These are phyloP conservation scores for Trichocladium uniseriatum DNA, from an alignment of 495 filamentous ascomycete genomes.

Conservation along the genomic window DNA sequence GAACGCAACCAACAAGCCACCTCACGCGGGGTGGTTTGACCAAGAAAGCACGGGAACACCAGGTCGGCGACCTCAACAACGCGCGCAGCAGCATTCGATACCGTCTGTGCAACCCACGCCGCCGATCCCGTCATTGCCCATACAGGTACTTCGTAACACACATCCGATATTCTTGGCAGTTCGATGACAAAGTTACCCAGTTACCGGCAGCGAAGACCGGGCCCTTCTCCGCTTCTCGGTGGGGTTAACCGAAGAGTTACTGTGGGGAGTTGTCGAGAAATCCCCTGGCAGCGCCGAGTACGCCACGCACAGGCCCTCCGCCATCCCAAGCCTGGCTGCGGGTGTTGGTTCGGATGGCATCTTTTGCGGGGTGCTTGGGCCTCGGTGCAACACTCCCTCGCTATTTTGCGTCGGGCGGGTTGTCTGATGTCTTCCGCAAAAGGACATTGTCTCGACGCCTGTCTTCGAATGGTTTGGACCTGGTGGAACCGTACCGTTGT, in stretches of 20 bases:
- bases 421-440: too few species aligned
- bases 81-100: not conserved
- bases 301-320: not conserved
- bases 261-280: not conserved
- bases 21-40: conserved; percentile 1
- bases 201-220: not conserved
- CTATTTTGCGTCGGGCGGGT: too few species aligned
- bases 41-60: conserved; percentile 6
- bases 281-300: too few species aligned
- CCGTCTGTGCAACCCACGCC: conserved; percentile 6
- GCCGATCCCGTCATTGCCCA: conserved; percentile 3
- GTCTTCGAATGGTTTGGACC: too few species aligned
- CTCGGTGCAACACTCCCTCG: too few species aligned
- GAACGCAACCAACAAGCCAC: too few species aligned
- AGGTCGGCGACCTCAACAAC: conserved; percentile 13
- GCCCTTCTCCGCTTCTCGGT: not conserved
- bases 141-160: not conserved
- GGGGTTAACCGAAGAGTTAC: not conserved
- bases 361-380: too few species aligned
- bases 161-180: not conserved
- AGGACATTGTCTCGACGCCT: too few species aligned
- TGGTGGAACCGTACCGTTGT: too few species aligned
- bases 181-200: too few species aligned
- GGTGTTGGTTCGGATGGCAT: too few species aligned
- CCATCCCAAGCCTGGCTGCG: not conserved